Evolutionary conservation across 1,284 basidiomycete genomes (phyloP).

Genomic region (Grifola frondosa): DNA sequence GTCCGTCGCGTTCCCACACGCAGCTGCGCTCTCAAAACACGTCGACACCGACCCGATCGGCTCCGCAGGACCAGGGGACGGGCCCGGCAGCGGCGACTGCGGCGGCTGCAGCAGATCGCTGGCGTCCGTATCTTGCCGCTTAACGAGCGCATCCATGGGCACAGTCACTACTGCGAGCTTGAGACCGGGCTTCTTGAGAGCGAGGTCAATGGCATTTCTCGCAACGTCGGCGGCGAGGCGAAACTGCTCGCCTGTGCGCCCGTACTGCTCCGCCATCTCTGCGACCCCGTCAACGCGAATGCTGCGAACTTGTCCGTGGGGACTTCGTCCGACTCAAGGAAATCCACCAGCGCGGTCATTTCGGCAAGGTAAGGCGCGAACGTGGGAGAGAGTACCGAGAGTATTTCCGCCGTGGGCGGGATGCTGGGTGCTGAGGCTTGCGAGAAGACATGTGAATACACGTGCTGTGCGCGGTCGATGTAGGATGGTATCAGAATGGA

Average conservation of each 20-base stretch:
- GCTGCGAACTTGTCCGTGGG: conserved; percentile 54
- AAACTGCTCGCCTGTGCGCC: conserved; percentile 56
- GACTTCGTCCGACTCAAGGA: conserved; percentile 46
- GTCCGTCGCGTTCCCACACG: conserved; percentile 62
- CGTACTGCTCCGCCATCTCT: conserved; percentile 46
- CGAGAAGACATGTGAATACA: conserved; percentile 53
- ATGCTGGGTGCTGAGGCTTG: conserved; percentile 21
- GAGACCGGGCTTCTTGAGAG: conserved; percentile 39
- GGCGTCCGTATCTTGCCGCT: conserved; percentile 29
- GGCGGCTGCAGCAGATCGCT: conserved; percentile 43
- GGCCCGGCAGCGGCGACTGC: conserved; percentile 53
- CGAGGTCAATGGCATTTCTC: conserved; percentile 43
- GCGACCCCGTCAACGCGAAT: conserved; percentile 53
- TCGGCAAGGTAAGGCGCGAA: conserved; percentile 41
- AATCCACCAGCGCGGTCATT: conserved; percentile 46
- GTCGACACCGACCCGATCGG: conserved; percentile 62
- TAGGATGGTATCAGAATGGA: conserved; percentile 54
- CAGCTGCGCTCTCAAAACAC: conserved; percentile 55
- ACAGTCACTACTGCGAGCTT: conserved; percentile 57
- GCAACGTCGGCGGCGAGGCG: conserved; percentile 41
- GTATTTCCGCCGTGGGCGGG: conserved; percentile 40
- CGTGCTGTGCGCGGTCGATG: conserved; percentile 54
- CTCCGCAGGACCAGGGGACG: conserved; percentile 44
- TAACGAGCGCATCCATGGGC: conserved; percentile 24
- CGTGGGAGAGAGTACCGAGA: conserved; percentile 39